Percentiles rank a stretch among this genome's conserved stretches.
Conservation (phyloP, 352 stramenopile genomes). For the Globisporangium alternatum region DNA sequence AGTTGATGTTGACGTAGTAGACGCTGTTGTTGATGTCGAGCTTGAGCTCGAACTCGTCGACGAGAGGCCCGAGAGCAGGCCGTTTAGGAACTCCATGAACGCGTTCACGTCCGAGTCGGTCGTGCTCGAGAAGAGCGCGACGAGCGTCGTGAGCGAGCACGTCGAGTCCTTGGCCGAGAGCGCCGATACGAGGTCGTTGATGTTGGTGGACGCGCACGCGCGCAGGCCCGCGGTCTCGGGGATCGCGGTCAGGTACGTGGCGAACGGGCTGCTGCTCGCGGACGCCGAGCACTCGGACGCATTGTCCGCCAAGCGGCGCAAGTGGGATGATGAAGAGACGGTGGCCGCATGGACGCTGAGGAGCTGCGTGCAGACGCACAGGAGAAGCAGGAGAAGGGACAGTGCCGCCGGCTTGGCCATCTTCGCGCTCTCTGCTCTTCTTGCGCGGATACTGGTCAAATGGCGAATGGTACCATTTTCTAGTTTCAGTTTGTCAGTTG, state of each 20-base stretch:
- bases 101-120: slow-evolving; percentile 26
- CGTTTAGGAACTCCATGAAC: slow-evolving; percentile 42
- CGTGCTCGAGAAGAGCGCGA: slow-evolving; percentile 30
- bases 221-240: slow-evolving; percentile 43
- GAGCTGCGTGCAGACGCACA: neutral
- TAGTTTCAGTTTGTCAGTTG: too few relatives aligned
- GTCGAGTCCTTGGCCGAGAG: slow-evolving; percentile 34
- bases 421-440: too few relatives aligned
- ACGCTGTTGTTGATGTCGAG: slow-evolving; percentile 10
- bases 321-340: neutral
- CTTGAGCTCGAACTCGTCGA: slow-evolving; percentile 16
- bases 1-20: neutral
- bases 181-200: slow-evolving; percentile 34
- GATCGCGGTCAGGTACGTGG: slow-evolving; percentile 39
- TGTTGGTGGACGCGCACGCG: slow-evolving; percentile 49
- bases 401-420: too few relatives aligned
- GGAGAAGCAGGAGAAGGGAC: neutral
- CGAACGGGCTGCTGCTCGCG: slow-evolving; percentile 39
- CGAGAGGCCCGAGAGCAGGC: slow-evolving; percentile 33
- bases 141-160: slow-evolving; percentile 51
- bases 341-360: neutral
- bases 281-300: slow-evolving; percentile 34
- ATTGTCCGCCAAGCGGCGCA: slow-evolving; percentile 25
- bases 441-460: too few relatives aligned
- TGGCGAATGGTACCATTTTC: too few relatives aligned